Evolutionary conservation across 495 filamentous ascomycete genomes (phyloP), one percentile per base, ranked within the genome.

Genomic region (Talaromyces adpressus): DNA sequence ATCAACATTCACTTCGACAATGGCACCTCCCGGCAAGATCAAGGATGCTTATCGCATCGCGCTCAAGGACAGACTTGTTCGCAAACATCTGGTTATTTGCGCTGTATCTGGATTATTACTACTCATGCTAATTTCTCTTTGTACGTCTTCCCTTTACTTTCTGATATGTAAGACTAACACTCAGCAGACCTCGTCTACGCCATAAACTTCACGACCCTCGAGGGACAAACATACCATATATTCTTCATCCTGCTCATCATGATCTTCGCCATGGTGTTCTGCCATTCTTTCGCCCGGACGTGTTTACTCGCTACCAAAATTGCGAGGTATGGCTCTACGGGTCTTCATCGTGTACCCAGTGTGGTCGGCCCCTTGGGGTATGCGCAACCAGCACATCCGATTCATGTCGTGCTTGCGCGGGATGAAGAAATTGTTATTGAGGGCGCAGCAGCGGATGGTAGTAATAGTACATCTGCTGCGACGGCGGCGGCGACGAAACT

Each of bases 221-320:
- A 62, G 63, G 81, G 79, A 60, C 81, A 81, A 69, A 85, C 89
- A 72, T 85, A 91, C 66, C 89, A 91, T 62, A 83, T 92, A 54
- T 76, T 92, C 56, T 81, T 93, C 62, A 87, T 94, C 59, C 78
- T 95, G 54, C 79, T 91, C 69, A 87, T 93, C 66, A 67, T 93
- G 57, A 72, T 87, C 47, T 80, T 86, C 61, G 87, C 87, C 4
- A 86, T 95, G 67, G 82, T 93, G 72, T 93, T 93, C 77, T 88
- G 84, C 66, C 89, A 96, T 76, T 83, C 85, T 27, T 74, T 93
- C 7, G 84, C 91, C 61, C 84, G 88, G 12, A 81, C 93, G 22
- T 88, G 84, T 74, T 85, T 93, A 79, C 71, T 86, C 39, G 69
- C 83, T 30, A 70, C 83, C 60, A 80, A 71, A 61, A 69, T 73